Base-by-base conservation (phyloP, 2,329 filamentous ascomycete genomes). In the Hymenoscyphus infarciens region DNA sequence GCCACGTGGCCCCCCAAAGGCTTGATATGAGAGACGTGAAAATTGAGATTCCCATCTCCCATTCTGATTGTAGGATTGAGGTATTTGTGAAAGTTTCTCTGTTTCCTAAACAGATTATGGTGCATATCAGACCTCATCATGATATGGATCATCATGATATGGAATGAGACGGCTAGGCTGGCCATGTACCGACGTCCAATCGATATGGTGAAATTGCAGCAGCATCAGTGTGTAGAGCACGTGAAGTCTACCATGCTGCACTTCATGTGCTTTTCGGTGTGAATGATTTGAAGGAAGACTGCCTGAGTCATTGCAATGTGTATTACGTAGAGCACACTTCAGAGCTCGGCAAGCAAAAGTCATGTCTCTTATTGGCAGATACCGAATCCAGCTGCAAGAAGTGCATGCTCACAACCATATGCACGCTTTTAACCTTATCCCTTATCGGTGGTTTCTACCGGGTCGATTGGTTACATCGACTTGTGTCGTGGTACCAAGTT, bases 301-400 rank as follows among this genome's bases (percentile, higher is more conserved):
- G 58, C 58, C 42, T 60, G 58, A 54, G 58, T 60, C 58, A 60
- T 60, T 49, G 45, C 16, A 45, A 27, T 19, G 29, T 38, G 49
- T 49, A 60, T 60, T 60, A 60, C 45, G 58, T 60, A 54, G 27
- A 35, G 38, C 15, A 38, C 25, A 39, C 56, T 15, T 27, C 38
- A 11, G 38, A 58, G 15, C 19, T 54, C 33, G 5, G 31, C 25
- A 49, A 22, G n/a, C n/a, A 22, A 25, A 49, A 39, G 16, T 31
- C 27, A 15, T 33, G 57, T 27, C 16, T 33, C 31, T 35, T 3
- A 49, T 59, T 35, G 33, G 54, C 13, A 33, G 54, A 33, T 56
- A 56, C 19, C 35, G 13, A 38, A 38, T 38, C 35, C 35, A 38
- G 45, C 45, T 27, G 45, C 45, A 52, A n/a, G 22, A 25, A 52